Evolutionary conservation across 176 grass and related monocot species (phyloP).

Genomic region (Carex cristatella): DNA sequence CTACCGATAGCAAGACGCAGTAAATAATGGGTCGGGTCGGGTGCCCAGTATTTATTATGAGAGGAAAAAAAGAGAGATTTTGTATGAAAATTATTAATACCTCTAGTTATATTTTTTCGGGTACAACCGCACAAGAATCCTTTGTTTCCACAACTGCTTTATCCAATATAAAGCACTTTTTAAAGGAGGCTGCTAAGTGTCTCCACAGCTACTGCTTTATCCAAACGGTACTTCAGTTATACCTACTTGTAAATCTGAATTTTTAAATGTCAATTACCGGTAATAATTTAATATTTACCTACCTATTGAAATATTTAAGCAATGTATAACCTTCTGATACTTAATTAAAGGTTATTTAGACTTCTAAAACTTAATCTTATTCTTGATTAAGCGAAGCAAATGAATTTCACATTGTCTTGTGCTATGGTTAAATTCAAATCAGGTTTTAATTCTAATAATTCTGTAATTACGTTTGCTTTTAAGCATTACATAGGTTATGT

Average conservation of each 20-base stretch:
- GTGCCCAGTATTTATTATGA: constrained; percentile 13
- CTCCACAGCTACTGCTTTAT: not conserved
- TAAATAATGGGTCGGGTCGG: constrained; percentile 21
- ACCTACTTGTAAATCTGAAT: not conserved
- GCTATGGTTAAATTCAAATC: not conserved
- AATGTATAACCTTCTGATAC: not conserved
- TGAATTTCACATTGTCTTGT: not conserved
- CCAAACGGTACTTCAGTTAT: not conserved
- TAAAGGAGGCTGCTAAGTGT: not conserved
- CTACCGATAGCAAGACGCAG: constrained; percentile 19
- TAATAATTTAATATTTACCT: not conserved
- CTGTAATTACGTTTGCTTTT: not conserved
- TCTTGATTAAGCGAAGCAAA: not conserved
- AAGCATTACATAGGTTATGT: not conserved
- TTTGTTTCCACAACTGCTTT: constrained; percentile 15
- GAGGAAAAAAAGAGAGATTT: not conserved
- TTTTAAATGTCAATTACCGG: not conserved
- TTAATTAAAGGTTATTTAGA: not conserved
- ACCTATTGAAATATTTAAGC: not conserved
- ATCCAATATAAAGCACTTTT: not conserved
- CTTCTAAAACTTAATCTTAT: not conserved
- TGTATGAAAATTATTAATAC: not conserved
- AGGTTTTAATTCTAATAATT: too few species aligned
- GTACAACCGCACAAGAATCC: constrained; percentile 7
- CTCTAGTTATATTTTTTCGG: not conserved